Evolutionary conservation across 345 rosid genomes (phyloP).

Genomic region (Pelargonium nanum): DNA sequence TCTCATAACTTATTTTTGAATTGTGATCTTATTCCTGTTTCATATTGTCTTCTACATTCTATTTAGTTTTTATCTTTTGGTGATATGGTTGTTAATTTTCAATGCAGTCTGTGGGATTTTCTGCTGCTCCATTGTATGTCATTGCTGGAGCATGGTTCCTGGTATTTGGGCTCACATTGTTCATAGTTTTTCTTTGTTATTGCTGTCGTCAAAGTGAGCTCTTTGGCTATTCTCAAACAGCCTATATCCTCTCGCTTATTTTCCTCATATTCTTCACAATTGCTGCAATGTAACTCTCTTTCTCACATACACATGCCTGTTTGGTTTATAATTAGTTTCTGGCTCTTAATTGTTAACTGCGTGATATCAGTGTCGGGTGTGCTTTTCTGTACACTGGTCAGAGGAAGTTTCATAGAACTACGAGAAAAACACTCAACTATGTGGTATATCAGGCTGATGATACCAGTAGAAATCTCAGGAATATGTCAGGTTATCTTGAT

Average conservation of each 20-base stretch:
- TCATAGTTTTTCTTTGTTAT: constrained; percentile 45
- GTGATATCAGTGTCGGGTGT: constrained; percentile 58
- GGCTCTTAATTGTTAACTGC: background rate
- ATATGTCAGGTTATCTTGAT: constrained; percentile 70
- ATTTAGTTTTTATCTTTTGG: background rate
- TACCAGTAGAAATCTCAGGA: constrained; percentile 64
- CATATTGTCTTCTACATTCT: background rate
- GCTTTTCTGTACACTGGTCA: constrained; percentile 73
- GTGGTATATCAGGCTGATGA: constrained; percentile 58
- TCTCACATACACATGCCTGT: background rate
- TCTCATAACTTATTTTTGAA: background rate
- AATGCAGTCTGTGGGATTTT: constrained; percentile 69
- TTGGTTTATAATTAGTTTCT: background rate
- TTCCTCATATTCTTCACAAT: constrained; percentile 66
- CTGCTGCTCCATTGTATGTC: constrained; percentile 61
- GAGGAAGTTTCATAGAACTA: constrained; percentile 64
- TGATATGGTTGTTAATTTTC: background rate
- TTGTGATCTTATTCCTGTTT: background rate
- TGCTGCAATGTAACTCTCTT: constrained; percentile 54
- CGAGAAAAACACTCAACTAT: constrained; percentile 53
- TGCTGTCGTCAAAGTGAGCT: constrained; percentile 66
- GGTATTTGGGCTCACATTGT: constrained; percentile 48
- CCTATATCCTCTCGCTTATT: constrained; percentile 76
- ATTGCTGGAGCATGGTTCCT: constrained; percentile 67
- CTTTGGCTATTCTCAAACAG: constrained; percentile 66